Conservation (phyloP, 352 stramenopile genomes). For the Phytopythium boreale region DNA sequence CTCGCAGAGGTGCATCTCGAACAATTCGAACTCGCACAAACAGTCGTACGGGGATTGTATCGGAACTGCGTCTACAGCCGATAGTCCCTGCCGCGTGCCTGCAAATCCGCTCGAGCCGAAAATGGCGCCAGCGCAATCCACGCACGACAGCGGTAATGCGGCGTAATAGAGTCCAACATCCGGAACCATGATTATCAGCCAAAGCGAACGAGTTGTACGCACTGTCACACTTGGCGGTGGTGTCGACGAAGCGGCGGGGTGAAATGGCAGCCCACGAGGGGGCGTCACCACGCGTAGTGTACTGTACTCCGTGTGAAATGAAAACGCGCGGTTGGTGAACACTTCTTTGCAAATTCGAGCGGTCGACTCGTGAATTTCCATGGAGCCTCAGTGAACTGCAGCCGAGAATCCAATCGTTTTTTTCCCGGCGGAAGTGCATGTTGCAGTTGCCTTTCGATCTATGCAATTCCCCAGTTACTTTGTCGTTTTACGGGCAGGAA, state of each 20-base stretch:
- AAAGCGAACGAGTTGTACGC: no score
- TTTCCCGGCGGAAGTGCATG: background rate
- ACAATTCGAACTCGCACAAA: background rate
- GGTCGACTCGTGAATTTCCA: background rate
- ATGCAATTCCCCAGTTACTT: background rate
- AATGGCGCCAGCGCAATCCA: no score
- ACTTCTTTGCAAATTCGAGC: background rate
- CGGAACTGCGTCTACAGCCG: background rate
- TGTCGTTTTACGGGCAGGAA: background rate
- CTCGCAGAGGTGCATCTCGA: no score
- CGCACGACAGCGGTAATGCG: no score
- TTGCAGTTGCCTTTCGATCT: background rate
- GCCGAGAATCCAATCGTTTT: background rate
- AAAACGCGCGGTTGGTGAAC: no score
- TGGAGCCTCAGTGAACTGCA: background rate
- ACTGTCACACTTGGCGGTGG: no score
- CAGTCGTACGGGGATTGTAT: background rate
- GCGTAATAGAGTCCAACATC: no score
- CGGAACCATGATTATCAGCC: no score
- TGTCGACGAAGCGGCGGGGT: no score
- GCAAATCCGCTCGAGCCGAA: no score
- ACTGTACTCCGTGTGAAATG: no score
- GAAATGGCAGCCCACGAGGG: background rate
- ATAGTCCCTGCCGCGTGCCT: no score
- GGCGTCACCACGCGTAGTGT: background rate